These are phyloP conservation scores for Aspergillus cristatus DNA, from an alignment of 495 filamentous ascomycete species.

Conservation along the genomic window DNA sequence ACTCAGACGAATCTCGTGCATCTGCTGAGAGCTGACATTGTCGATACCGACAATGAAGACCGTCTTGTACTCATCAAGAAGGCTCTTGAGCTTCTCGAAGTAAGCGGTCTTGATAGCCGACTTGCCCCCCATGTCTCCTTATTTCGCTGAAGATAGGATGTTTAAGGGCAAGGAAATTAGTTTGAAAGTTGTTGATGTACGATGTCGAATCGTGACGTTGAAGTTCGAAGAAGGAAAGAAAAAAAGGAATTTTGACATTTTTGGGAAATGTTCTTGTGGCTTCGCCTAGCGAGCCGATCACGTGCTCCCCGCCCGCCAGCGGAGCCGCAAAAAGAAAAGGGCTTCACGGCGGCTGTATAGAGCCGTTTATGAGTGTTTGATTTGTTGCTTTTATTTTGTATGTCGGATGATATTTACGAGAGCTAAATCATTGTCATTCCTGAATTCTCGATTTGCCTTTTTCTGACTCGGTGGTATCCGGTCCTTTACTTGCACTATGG, in stretches of 20 bases:
- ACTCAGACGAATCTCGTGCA: slow-evolving; percentile 96
- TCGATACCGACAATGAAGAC: slow-evolving; percentile 97
- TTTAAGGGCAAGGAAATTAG: slow-evolving; percentile 70
- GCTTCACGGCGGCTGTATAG: slow-evolving; percentile 2
- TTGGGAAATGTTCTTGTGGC: slow-evolving; percentile 29
- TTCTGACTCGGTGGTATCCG: too few relatives aligned
- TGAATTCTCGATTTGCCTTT: too few relatives aligned
- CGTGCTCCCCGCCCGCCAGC: slow-evolving; percentile 15
- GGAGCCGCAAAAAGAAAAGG: not conserved
- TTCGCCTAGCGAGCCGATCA: slow-evolving; percentile 35
- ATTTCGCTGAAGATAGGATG: slow-evolving; percentile 78
- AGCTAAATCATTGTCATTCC: too few relatives aligned
- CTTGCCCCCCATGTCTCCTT: slow-evolving; percentile 99
- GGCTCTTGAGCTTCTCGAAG: slow-evolving; percentile 96
- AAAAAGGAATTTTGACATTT: slow-evolving; percentile 10
- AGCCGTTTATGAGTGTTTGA: too few relatives aligned
- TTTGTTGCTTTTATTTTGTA: too few relatives aligned
- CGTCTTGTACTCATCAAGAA: slow-evolving; percentile 84
- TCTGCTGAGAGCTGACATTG: slow-evolving; percentile 99
- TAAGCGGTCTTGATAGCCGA: slow-evolving; percentile 88
- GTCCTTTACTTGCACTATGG: too few relatives aligned
- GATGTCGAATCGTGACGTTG: slow-evolving; percentile 14
- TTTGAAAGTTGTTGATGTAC: slow-evolving; percentile 23
- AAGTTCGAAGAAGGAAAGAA: slow-evolving; percentile 14
- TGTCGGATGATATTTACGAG: too few relatives aligned